These are phyloP conservation scores for Coniochaeta hoffmannii DNA, from an alignment of 2,329 filamentous ascomycete genomes.

Conservation along the genomic window DNA sequence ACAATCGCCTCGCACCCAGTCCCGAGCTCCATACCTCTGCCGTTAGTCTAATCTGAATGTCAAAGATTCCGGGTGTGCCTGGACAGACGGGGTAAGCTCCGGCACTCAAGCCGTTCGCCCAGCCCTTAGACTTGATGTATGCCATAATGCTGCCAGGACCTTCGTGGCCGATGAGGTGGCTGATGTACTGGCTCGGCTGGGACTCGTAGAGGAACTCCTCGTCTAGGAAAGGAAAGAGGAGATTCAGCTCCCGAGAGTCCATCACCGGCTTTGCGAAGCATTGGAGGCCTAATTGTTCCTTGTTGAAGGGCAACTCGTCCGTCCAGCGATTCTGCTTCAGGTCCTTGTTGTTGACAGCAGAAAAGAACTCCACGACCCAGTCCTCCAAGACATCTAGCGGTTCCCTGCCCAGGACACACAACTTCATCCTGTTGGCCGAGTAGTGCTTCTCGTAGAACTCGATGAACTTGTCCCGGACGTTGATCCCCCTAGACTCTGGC, in stretches of 20 bases:
- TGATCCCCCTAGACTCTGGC: conserved; percentile 70
- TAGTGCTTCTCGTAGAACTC: conserved; percentile 86
- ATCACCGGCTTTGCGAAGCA: conserved; percentile 88
- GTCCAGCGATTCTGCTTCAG: conserved; percentile 54
- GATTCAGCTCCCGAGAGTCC: conserved; percentile 71
- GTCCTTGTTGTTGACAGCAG: conserved; percentile 73
- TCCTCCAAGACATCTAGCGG: conserved; percentile 71
- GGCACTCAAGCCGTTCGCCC: conserved; percentile 77
- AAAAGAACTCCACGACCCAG: conserved; percentile 81
- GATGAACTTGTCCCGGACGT: conserved; percentile 86
- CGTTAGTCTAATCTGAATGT: conserved; percentile 71
- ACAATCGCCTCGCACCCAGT: not conserved
- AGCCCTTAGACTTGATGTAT: conserved; percentile 83
- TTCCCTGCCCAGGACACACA: conserved; percentile 79
- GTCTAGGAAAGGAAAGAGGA: conserved; percentile 79
- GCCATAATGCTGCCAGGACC: conserved; percentile 87
- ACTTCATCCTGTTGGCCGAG: conserved; percentile 89
- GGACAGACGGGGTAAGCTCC: conserved; percentile 71
- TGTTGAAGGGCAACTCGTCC: conserved; percentile 40
- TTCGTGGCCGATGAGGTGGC: conserved; percentile 86
- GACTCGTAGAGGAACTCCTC: conserved; percentile 73
- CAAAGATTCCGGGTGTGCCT: conserved; percentile 70
- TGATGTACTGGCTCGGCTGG: conserved; percentile 78
- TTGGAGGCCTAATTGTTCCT: conserved; percentile 52
- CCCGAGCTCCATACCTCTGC: conserved; percentile 53